Evolutionary conservation across 2,329 filamentous ascomycete genomes (phyloP).

Genomic region (Pseudonectria foliicola): DNA sequence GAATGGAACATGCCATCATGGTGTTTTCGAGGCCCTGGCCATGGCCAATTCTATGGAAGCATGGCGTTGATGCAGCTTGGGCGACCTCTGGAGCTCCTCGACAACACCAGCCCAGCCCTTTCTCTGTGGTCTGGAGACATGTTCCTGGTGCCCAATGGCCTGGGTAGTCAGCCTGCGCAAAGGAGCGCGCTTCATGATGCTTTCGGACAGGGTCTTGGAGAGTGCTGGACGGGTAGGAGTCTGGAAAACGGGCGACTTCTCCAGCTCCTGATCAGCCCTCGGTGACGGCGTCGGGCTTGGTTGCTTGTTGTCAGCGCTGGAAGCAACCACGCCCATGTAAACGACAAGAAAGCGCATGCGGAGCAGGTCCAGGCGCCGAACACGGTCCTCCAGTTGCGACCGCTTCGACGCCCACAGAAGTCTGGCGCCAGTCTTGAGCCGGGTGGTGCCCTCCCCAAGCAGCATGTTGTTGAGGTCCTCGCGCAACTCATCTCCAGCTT

Average conservation of each 20-base stretch:
- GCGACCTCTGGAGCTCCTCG: constrained; percentile 54
- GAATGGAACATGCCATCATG: constrained; percentile 11
- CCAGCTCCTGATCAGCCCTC: constrained; percentile 24
- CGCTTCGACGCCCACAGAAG: constrained; percentile 53
- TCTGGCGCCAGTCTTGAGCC: constrained; percentile 41
- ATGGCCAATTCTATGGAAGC: constrained; percentile 56
- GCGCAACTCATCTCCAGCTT: constrained; percentile 51
- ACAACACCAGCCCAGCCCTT: constrained; percentile 58
- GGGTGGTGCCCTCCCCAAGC: constrained; percentile 35
- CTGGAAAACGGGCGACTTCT: constrained; percentile 26
- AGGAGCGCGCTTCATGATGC: constrained; percentile 39
- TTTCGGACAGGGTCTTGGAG: constrained; percentile 36
- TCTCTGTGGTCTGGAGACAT: constrained; percentile 39
- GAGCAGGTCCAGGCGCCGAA: constrained; percentile 52
- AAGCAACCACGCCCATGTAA: constrained; percentile 52
- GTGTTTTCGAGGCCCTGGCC: constrained; percentile 29
- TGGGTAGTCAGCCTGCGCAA: constrained; percentile 47
- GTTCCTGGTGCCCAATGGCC: constrained; percentile 45
- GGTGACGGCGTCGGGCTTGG: constrained; percentile 22
- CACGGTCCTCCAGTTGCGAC: constrained; percentile 46
- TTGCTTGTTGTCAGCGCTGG: constrained; percentile 27
- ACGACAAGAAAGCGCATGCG: constrained; percentile 59
- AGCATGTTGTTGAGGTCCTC: constrained; percentile 51
- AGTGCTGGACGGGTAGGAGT: constrained; percentile 28
- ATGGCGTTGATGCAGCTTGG: constrained; percentile 53